A percentile compares a stretch with the other conserved stretches of the same genome.
Evolutionary conservation across 768 basidiomycete species (phyloP).

Genomic region (Xanthoconium purpureum): DNA sequence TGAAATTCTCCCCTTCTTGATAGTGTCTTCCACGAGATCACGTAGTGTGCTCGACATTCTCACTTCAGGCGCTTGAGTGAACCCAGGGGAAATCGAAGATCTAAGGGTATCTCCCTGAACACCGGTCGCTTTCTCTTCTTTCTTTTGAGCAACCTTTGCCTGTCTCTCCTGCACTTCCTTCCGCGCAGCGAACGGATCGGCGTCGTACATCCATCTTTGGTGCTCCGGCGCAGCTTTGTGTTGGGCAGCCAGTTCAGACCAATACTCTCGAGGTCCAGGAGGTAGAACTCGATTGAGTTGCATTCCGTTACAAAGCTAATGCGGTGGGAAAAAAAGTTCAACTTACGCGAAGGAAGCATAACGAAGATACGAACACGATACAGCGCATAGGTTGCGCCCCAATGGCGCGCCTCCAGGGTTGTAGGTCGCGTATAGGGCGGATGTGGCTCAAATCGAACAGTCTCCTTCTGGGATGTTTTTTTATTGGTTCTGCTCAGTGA

Average conservation of each 20-base stretch:
- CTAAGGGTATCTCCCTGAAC: slow-evolving; percentile 16
- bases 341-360: background rate
- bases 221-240: slow-evolving; percentile 68
- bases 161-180: slow-evolving; percentile 67
- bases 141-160: slow-evolving; percentile 49
- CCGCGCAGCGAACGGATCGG: slow-evolving; percentile 79
- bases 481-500: slow-evolving; percentile 65
- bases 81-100: slow-evolving; percentile 33
- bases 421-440: slow-evolving; percentile 64
- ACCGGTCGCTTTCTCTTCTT: slow-evolving; percentile 30
- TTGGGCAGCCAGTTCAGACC: slow-evolving; percentile 70
- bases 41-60: slow-evolving; percentile 76
- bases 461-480: slow-evolving; percentile 67
- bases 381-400: slow-evolving; percentile 84
- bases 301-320: slow-evolving; percentile 70
- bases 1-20: slow-evolving; percentile 59
- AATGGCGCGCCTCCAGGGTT: slow-evolving; percentile 84
- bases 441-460: slow-evolving; percentile 69
- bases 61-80: slow-evolving; percentile 63
- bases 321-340: slow-evolving; percentile 18
- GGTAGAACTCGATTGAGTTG: slow-evolving; percentile 77
- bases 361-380: slow-evolving; percentile 67
- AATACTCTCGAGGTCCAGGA: slow-evolving; percentile 82
- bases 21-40: slow-evolving; percentile 75
- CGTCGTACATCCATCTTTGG: slow-evolving; percentile 81